These are phyloP conservation scores for Isatis lusitanica DNA, from an alignment of 441 rosid species.

Conservation along the genomic window DNA sequence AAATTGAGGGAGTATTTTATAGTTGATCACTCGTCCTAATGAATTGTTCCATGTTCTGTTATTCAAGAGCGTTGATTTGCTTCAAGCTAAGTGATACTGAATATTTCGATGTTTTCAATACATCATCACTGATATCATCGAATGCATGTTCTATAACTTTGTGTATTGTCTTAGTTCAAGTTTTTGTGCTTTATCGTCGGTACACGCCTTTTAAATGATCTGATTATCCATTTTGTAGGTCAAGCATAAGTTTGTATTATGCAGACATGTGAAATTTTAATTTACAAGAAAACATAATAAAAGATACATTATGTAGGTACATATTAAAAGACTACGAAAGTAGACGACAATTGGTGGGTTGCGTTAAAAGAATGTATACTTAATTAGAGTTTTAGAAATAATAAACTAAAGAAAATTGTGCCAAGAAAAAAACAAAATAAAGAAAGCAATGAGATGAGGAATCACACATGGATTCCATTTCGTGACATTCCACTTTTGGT, in stretches of 20 bases:
- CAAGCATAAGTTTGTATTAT: background rate
- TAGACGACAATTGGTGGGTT: slow-evolving; percentile 17
- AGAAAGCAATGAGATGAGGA: slow-evolving; percentile 24
- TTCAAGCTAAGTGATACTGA: background rate
- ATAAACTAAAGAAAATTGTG: background rate
- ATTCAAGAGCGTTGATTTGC: background rate
- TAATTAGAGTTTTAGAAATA: background rate
- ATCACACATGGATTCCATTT: slow-evolving; percentile 38
- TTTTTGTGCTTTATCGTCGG: background rate
- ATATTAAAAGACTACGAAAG: slow-evolving; percentile 11
- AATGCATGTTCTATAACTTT: background rate
- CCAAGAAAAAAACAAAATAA: background rate
- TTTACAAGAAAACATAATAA: background rate
- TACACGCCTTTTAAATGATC: background rate
- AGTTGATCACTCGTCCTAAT: too few relatives aligned
- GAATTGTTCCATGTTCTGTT: too few relatives aligned
- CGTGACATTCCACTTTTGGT: slow-evolving; percentile 26
- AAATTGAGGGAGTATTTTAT: too few relatives aligned
- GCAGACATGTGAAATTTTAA: background rate
- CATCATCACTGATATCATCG: background rate
- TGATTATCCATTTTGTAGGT: background rate
- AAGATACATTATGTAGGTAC: background rate
- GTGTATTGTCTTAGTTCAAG: background rate
- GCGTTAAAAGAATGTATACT: slow-evolving; percentile 9
- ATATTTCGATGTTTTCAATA: background rate